Evolutionary conservation across 768 basidiomycete species (phyloP).

Genomic region (Podaxis rugospora): DNA sequence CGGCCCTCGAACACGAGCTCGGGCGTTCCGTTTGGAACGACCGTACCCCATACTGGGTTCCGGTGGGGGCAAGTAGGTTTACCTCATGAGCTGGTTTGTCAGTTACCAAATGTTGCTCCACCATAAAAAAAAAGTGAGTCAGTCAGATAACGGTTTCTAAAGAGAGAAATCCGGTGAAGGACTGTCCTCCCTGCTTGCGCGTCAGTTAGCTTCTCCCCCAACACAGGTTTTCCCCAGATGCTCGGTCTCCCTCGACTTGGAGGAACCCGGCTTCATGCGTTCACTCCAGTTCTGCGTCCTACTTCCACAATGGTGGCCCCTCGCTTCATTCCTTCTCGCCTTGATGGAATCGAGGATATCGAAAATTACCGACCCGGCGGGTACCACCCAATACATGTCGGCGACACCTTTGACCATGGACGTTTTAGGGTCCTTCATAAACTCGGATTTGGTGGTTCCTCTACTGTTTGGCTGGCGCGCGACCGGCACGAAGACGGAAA

Average conservation of each 20-base stretch:
- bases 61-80: background rate
- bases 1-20: constrained; percentile 23
- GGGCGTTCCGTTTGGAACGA: constrained; percentile 10
- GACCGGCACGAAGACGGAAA: constrained; percentile 17
- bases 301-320: no score
- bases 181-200: no score
- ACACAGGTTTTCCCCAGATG: no score
- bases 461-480: constrained; percentile 32
- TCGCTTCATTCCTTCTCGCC: constrained; percentile 17
- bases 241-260: no score
- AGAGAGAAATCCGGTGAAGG: no score
- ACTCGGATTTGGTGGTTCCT: constrained; percentile 36
- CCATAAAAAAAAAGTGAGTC: no score
- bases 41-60: constrained; percentile 28
- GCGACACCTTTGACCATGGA: constrained; percentile 41
- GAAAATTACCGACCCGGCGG: constrained; percentile 49
- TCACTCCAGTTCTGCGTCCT: no score
- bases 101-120: no score
- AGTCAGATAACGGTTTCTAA: no score
- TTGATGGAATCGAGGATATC: constrained; percentile 34
- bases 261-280: no score
- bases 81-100: no score
- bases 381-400: constrained; percentile 46
- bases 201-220: no score
- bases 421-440: constrained; percentile 36